These are phyloP conservation scores for Nosema granulosis DNA, from an alignment of 371 early-diverging fungal genomes.

Conservation along the genomic window DNA sequence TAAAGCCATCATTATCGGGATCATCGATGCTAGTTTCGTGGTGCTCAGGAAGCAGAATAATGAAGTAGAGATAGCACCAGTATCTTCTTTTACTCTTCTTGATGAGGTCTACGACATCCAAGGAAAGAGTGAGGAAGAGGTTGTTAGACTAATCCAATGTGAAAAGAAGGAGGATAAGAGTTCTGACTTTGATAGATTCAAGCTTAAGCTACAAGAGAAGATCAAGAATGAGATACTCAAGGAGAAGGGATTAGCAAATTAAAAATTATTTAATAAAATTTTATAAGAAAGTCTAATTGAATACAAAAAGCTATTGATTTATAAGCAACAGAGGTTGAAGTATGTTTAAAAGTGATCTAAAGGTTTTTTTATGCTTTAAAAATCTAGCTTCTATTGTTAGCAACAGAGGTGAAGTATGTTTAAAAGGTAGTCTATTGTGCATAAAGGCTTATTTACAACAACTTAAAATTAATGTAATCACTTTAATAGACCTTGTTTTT, in stretches of 20 bases:
- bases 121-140: background rate
- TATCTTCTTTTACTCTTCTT: slow-evolving; percentile 32
- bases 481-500: too few relatives aligned
- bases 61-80: slow-evolving; percentile 21
- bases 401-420: too few relatives aligned
- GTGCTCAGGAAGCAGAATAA: slow-evolving; percentile 44
- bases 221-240: slow-evolving; percentile 46
- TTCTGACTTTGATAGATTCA: slow-evolving; percentile 58
- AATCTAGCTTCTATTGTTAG: too few relatives aligned
- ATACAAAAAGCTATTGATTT: too few relatives aligned
- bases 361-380: too few relatives aligned
- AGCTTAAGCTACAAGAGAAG: slow-evolving; percentile 29
- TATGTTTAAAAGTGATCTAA: too few relatives aligned
- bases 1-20: slow-evolving; percentile 47
- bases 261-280: background rate
- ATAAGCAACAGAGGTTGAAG: too few relatives aligned
- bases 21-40: slow-evolving; percentile 50
- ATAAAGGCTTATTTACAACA: too few relatives aligned
- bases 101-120: slow-evolving; percentile 48
- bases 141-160: slow-evolving; percentile 12
- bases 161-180: slow-evolving; percentile 6
- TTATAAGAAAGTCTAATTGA: background rate
- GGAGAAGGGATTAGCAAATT: slow-evolving; percentile 28
- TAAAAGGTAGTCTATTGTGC: too few relatives aligned
- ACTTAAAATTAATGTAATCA: too few relatives aligned